Evolutionary conservation across 1,139 yeast species (phyloP).

Genomic region (Meyerozyma smithsonii): DNA sequence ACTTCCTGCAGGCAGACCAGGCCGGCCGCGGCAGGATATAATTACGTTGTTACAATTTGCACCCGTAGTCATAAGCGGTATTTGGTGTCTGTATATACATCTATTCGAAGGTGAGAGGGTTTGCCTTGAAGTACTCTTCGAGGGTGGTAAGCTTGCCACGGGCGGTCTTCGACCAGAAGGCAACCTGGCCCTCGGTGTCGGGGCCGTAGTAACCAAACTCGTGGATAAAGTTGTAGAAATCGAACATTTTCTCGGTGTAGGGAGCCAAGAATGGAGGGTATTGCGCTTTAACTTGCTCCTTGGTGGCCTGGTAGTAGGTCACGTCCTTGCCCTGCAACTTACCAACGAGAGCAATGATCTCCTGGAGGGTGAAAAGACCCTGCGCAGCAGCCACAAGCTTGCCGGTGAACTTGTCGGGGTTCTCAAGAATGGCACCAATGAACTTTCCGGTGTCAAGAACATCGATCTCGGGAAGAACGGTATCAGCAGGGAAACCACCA

Average conservation of each 20-base stretch:
- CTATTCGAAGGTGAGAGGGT: neutral
- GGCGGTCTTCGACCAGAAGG: neutral
- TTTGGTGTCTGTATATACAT: too few species aligned
- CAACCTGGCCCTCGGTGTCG: neutral
- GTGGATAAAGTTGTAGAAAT: neutral
- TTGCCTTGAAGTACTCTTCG: neutral
- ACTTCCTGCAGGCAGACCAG: too few species aligned
- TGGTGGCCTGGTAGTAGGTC: neutral
- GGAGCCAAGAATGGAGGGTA: neutral
- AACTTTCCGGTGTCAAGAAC: slow-evolving; percentile 1
- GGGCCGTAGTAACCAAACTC: slow-evolving; percentile 2
- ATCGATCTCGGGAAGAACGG: neutral
- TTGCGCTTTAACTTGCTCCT: neutral
- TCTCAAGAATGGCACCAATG: slow-evolving; percentile 2
- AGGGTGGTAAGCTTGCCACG: neutral
- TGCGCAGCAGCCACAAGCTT: neutral
- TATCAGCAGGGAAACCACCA: neutral
- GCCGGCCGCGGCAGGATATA: too few species aligned
- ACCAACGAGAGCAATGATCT: neutral
- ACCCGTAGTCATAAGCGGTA: neutral
- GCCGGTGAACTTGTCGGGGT: neutral
- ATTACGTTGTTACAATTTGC: neutral
- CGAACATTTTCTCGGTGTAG: neutral
- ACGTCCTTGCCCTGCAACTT: neutral
- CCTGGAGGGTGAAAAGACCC: neutral